Base-by-base conservation (phyloP, 2,329 filamentous ascomycete genomes). In the Colletotrichum siamense region DNA sequence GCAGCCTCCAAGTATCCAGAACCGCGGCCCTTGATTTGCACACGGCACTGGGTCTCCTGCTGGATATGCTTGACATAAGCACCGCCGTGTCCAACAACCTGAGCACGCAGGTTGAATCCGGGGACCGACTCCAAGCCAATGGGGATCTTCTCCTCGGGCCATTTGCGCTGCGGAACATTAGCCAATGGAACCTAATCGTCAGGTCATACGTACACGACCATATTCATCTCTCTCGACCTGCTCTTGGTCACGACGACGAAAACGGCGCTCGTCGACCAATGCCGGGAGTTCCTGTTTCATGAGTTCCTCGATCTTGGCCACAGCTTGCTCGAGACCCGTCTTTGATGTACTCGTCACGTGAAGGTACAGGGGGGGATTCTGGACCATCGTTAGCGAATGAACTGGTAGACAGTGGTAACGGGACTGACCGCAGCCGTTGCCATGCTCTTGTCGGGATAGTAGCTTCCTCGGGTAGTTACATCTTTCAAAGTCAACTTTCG, bases 11-110 rank as follows among this genome's bases (percentile, higher is more conserved):
- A 93, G 83, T 98, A 99, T 16, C 97, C 97, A 69, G 96, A 99
- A 52, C 96, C 96, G 78, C 95, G 95, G 22, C 97, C 97, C 84
- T 99, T 99, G 87, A 99, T 99, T 85, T 99, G 97, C 30, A 99
- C 97, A 80, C 96, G 95, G 84, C 97, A 99, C 77, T 95, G 92
- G 16, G 97, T 99, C 85, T 98, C 96, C 83, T 96, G 93, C 86
- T 99, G 97, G 79, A 99, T 99, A 83, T 98, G 96, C 86, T 99
- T 99, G 77, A 99, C 97, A 83, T 99, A 98, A 59, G 95, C 94
- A 76, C 97, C 97, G 36, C 96, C 96, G 80, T 96, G 95, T 66
- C 97, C 97, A 71, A 99, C 97, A 63, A 99, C 96, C 83, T 99
- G 96, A 69, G 97, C 97, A 78, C 97, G 94, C 64, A 99, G 89